Conservation (phyloP, 2,329 filamentous ascomycete genomes). For the Aureobasidium sp. region DNA sequence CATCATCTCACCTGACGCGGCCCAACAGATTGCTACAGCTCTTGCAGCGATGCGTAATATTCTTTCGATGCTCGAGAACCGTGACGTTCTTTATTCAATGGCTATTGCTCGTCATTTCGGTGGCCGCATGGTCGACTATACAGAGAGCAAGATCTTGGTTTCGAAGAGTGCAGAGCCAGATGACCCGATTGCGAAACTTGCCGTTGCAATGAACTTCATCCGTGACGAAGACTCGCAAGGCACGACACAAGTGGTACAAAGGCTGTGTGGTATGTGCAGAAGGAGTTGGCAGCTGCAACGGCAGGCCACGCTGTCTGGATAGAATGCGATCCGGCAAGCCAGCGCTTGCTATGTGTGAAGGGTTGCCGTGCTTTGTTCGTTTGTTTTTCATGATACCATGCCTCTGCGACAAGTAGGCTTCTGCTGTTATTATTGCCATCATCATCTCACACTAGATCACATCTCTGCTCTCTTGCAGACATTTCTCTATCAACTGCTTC, state of each 20-base stretch:
- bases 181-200: conserved; percentile 37
- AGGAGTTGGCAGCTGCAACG: conserved; percentile 34
- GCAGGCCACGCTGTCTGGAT: background rate
- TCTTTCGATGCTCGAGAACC: conserved; percentile 74
- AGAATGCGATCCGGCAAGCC: background rate
- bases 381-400: conserved; percentile 12
- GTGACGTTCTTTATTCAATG: conserved; percentile 85
- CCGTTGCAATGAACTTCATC: conserved; percentile 44
- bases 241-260: conserved; percentile 42
- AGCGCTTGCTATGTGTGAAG: background rate
- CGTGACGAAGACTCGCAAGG: conserved; percentile 40
- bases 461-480: background rate
- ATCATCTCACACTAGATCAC: background rate
- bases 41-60: conserved; percentile 60
- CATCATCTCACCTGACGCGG: conserved; percentile 2
- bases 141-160: conserved; percentile 23
- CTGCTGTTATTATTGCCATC: background rate
- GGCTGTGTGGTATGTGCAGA: conserved; percentile 44
- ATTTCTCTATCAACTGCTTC: background rate
- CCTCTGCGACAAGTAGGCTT: conserved; percentile 10
- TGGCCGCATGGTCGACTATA: conserved; percentile 46
- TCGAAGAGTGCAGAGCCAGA: conserved; percentile 30
- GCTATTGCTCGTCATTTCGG: conserved; percentile 71
- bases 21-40: conserved; percentile 26
- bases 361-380: background rate